Evolutionary conservation across 106 monocot genomes (phyloP).

Genomic region (Phalaenopsis equestris): DNA sequence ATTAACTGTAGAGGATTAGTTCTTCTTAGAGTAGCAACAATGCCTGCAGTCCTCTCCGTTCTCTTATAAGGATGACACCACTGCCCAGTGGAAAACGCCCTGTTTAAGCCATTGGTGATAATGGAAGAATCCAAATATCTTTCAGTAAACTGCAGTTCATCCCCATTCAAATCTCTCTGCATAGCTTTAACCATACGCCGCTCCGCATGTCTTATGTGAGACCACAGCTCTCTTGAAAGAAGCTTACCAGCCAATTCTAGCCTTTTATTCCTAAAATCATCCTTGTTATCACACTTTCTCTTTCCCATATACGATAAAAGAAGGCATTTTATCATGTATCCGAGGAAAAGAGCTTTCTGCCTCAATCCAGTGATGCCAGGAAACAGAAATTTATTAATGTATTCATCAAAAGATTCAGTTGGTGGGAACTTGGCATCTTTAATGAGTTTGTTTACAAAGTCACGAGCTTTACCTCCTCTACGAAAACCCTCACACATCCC

Average conservation of each 20-base stretch:
- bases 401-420: conserved; percentile 65
- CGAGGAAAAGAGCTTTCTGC: conserved; percentile 73
- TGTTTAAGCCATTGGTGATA: conserved; percentile 73
- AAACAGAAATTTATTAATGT: conserved; percentile 63
- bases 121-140: conserved; percentile 77
- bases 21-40: conserved; percentile 80
- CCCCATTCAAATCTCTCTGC: conserved; percentile 75
- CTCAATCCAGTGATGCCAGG: conserved; percentile 39
- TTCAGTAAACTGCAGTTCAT: conserved; percentile 53
- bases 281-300: conserved; percentile 69
- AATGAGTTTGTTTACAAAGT: conserved; percentile 46
- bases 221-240: conserved; percentile 55
- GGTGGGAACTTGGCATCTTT: conserved; percentile 75
- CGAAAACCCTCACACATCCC: conserved; percentile 56
- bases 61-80: conserved; percentile 87
- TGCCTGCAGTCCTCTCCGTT: conserved; percentile 56
- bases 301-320: conserved; percentile 62
- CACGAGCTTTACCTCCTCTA: conserved; percentile 36
- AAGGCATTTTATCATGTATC: conserved; percentile 83
- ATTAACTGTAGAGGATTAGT: conserved; percentile 84
- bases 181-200: conserved; percentile 71
- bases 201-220: conserved; percentile 76
- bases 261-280: conserved; percentile 97
- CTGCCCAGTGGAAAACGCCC: conserved; percentile 76
- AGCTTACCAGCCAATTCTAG: conserved; percentile 73